Evolutionary conservation across 768 basidiomycete genomes (phyloP).

Genomic region (Hygrophorus pudorinus): DNA sequence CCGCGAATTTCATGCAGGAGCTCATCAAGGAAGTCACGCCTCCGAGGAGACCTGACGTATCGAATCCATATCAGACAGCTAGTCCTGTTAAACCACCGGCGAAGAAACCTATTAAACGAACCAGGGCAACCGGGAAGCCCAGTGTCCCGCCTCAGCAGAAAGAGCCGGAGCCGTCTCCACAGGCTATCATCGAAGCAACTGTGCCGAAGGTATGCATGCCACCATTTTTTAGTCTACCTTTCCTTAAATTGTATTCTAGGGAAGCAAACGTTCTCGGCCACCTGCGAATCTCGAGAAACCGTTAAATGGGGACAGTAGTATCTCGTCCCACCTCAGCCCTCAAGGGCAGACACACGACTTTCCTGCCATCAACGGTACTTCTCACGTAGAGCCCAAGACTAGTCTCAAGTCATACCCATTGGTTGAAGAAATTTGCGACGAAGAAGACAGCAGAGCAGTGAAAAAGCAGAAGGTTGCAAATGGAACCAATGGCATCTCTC

Average conservation of each 20-base stretch:
- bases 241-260: conserved; percentile 29
- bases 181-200: conserved; percentile 70
- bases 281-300: conserved; percentile 42
- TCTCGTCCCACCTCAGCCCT: background rate
- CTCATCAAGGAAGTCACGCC: conserved; percentile 66
- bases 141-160: conserved; percentile 20
- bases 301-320: background rate
- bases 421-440: conserved; percentile 24
- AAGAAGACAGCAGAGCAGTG: conserved; percentile 23
- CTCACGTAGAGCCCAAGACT: background rate
- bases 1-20: conserved; percentile 59
- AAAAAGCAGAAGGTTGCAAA: conserved; percentile 19
- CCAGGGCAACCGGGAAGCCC: conserved; percentile 32
- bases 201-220: conserved; percentile 49
- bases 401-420: conserved; percentile 8
- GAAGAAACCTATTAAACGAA: conserved; percentile 33
- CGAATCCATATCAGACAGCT: conserved; percentile 70
- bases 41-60: conserved; percentile 50
- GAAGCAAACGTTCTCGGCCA: conserved; percentile 69
- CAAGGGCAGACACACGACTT: background rate
- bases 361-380: background rate
- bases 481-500: background rate
- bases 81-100: conserved; percentile 48
- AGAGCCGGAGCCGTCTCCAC: conserved; percentile 33
- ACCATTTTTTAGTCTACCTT: background rate